Base-by-base conservation (phyloP, 2,329 filamentous ascomycete species). In the Thyridium curvatum region DNA sequence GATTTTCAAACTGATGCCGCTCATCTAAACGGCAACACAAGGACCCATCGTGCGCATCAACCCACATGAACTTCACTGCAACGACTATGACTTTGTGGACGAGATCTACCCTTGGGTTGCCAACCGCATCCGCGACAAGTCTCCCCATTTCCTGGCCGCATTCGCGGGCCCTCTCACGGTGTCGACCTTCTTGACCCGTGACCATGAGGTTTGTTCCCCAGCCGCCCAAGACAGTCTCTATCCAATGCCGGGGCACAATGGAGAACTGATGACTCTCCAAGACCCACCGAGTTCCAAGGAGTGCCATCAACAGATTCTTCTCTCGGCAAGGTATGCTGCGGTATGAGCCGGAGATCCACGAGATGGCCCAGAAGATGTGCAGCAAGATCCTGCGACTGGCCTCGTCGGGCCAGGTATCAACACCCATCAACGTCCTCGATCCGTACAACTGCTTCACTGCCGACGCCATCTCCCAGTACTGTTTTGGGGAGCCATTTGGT, bases 391-490 rank as follows among this genome's bases (percentile, higher is more conserved):
- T 48, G n/a, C 30, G 40, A 2, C 39, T 37, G 21, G 30, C 37
- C 15, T 32, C 32, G 4, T 34, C 29, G 33, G 38, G 18, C 33
- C 40, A 15, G 12, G 32, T 37, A 18, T 31, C 30, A 32, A 32
- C 26, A 12, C 18, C 38, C 12, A 37, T 52, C 12, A 30, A 45
- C n/a, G 26, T 41, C 12, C 34, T 32, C 3, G 21, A 38, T 12
- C 43, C 44, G 2, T 47, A 43, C 34, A 44, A 41, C 26, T 47
- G 46, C 41, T 46, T 47, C 32, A 48, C 50, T 4, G 32, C 47
- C 37, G 57, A 60, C 44, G 45, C 54, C 8, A 50, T 59, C 28
- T 55, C 50, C 14, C 41, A 51, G 21, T 58, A 56, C 45, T 46
- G 46, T 15, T 49, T 58, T 14, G 56, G 48, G 13, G 13, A 45